These are phyloP conservation scores for Syncephalastrum sp. DNA, from an alignment of 371 early-diverging fungal genomes.

Conservation along the genomic window DNA sequence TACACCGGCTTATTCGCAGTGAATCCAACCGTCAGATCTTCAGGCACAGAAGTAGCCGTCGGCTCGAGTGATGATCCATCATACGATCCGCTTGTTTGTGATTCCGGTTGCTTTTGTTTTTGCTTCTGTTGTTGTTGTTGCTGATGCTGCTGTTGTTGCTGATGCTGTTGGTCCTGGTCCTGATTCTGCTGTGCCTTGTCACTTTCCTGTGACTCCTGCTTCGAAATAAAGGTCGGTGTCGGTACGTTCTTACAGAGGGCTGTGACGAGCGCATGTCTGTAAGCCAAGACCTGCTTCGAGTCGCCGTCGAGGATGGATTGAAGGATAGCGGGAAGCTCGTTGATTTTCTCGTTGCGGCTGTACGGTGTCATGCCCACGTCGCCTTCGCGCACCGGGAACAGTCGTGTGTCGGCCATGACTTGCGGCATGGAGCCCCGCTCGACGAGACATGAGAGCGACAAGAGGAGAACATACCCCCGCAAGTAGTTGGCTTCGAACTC, in stretches of 20 bases:
- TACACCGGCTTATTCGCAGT: slow-evolving; percentile 21
- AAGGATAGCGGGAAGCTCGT: slow-evolving; percentile 17
- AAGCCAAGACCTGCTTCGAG: slow-evolving; percentile 6
- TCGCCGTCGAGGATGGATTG: slow-evolving; percentile 10
- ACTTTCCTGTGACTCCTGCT: not conserved
- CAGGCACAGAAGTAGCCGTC: not conserved
- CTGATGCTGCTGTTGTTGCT: slow-evolving; percentile 2
- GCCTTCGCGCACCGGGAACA: slow-evolving; percentile 14
- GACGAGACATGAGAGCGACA: slow-evolving; percentile 23
- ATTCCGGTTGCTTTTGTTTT: not conserved
- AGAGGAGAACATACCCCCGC: slow-evolving; percentile 31
- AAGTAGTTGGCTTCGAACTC: slow-evolving; percentile 42
- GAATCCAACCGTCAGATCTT: not conserved
- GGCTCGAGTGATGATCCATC: not conserved
- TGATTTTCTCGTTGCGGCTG: not conserved
- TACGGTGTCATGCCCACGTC: slow-evolving; percentile 3
- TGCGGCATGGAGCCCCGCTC: slow-evolving; percentile 37
- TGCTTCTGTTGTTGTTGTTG: too few species aligned
- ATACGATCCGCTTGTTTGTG: not conserved
- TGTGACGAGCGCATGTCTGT: slow-evolving; percentile 6
- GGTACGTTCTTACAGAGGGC: slow-evolving; percentile 12
- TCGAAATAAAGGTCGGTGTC: not conserved
- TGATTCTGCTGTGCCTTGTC: not conserved
- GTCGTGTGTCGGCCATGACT: slow-evolving; percentile 30
- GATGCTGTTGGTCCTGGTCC: not conserved